Evolutionary conservation across 768 basidiomycete species (phyloP).

Genomic region (Boletus sp.): DNA sequence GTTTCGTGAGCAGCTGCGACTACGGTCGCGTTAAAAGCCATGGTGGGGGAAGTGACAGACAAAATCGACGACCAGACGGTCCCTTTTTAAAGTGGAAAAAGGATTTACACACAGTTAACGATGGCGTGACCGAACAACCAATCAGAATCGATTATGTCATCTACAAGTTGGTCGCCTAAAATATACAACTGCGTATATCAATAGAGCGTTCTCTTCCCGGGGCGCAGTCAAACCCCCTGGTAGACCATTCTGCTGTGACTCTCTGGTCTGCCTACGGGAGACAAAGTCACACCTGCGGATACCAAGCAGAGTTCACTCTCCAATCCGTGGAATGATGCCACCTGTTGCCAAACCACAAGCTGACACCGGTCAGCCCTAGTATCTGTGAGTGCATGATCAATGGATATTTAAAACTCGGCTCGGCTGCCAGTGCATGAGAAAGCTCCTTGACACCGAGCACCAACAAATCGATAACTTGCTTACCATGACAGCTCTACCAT

Average conservation of each 20-base stretch:
- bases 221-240: no score
- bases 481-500: background rate
- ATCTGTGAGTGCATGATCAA: background rate
- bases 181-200: background rate
- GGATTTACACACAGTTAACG: slow-evolving; percentile 6
- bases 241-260: no score
- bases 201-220: no score
- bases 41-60: slow-evolving; percentile 19
- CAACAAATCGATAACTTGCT: background rate
- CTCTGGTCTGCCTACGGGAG: background rate
- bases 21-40: slow-evolving; percentile 44
- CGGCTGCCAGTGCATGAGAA: background rate
- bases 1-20: slow-evolving; percentile 21
- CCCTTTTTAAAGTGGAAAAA: slow-evolving; percentile 13
- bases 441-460: background rate
- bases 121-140: slow-evolving; percentile 30
- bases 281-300: background rate
- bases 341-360: background rate
- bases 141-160: slow-evolving; percentile 23
- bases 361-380: background rate
- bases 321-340: background rate
- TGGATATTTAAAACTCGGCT: background rate
- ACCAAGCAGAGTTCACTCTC: background rate
- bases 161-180: no score
- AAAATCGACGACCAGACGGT: background rate